Evolutionary conservation across 2,329 filamentous ascomycete genomes (phyloP).

Genomic region (Arthrobotrys megalospora): DNA sequence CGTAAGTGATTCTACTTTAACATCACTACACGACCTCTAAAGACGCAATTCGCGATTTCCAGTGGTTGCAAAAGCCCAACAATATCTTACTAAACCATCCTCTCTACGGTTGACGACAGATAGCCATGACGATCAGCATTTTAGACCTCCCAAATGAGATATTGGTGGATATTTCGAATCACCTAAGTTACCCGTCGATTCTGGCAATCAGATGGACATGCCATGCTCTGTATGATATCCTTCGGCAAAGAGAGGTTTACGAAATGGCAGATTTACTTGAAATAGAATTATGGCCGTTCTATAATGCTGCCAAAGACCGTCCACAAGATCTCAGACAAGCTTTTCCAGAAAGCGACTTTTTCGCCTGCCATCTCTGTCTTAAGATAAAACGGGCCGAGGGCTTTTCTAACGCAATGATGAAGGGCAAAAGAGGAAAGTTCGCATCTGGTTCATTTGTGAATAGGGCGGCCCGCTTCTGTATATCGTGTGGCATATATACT

Average conservation of each 20-base stretch:
- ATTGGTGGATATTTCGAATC: background rate
- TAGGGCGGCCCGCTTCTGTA: constrained; percentile 25
- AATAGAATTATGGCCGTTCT: constrained; percentile 37
- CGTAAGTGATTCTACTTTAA: background rate
- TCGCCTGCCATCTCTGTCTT: constrained; percentile 35
- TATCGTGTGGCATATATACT: constrained; percentile 26
- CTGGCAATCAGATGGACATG: constrained; percentile 23
- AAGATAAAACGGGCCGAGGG: constrained; percentile 32
- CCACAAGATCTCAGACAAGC: constrained; percentile 15
- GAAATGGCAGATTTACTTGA: constrained; percentile 32
- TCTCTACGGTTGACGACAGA: constrained; percentile 1
- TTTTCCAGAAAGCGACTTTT: constrained; percentile 23
- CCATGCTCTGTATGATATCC: constrained; percentile 9
- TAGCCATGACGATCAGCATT: constrained; percentile 38
- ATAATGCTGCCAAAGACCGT: constrained; percentile 19
- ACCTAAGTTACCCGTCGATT: constrained; percentile 25
- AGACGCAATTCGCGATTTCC: constrained; percentile 5
- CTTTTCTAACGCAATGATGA: constrained; percentile 53
- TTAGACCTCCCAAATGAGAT: constrained; percentile 28
- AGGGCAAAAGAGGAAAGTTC: constrained; percentile 34
- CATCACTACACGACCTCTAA: background rate
- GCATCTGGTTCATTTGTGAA: constrained; percentile 13
- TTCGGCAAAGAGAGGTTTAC: constrained; percentile 3
- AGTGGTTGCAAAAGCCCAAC: background rate
- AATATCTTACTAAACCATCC: constrained; percentile 4